These are phyloP conservation scores for Globisporangium apiculatum DNA, from an alignment of 352 stramenopile species.

Conservation along the genomic window DNA sequence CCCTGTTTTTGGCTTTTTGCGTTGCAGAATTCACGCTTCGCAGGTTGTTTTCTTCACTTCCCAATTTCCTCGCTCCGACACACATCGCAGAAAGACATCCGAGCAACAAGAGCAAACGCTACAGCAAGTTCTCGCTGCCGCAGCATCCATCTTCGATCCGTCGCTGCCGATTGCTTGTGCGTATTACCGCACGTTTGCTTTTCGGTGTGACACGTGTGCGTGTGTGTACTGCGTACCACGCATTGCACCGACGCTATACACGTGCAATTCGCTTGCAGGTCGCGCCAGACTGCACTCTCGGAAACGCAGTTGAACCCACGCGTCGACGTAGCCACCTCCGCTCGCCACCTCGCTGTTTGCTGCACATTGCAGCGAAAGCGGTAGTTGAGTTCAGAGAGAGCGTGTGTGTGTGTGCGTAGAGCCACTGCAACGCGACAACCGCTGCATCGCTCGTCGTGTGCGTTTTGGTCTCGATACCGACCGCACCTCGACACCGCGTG, in stretches of 20 bases:
- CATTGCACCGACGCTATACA: too few relatives aligned
- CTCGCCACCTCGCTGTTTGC: background rate
- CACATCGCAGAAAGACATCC: conserved; percentile 12
- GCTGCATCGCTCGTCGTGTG: background rate
- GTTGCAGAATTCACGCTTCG: background rate
- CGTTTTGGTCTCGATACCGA: background rate
- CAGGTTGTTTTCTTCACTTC: conserved; percentile 26
- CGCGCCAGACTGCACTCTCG: too few relatives aligned
- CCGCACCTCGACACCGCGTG: too few relatives aligned
- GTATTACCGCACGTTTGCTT: too few relatives aligned
- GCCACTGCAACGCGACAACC: background rate
- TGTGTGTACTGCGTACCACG: background rate
- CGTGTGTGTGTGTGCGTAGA: conserved; percentile 1
- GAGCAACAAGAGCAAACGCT: background rate
- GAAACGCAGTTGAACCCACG: background rate
- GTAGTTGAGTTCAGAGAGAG: conserved; percentile 10
- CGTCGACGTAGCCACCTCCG: background rate
- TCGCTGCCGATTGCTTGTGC: too few relatives aligned
- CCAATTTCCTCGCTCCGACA: conserved; percentile 35
- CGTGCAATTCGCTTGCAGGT: too few relatives aligned
- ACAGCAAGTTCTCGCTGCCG: too few relatives aligned
- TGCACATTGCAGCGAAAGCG: background rate
- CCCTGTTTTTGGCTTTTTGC: conserved; percentile 17
- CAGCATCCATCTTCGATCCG: too few relatives aligned
- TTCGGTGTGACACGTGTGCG: background rate